These are phyloP conservation scores for Rossbeevera mucosa DNA, from an alignment of 768 basidiomycete genomes.

Conservation along the genomic window DNA sequence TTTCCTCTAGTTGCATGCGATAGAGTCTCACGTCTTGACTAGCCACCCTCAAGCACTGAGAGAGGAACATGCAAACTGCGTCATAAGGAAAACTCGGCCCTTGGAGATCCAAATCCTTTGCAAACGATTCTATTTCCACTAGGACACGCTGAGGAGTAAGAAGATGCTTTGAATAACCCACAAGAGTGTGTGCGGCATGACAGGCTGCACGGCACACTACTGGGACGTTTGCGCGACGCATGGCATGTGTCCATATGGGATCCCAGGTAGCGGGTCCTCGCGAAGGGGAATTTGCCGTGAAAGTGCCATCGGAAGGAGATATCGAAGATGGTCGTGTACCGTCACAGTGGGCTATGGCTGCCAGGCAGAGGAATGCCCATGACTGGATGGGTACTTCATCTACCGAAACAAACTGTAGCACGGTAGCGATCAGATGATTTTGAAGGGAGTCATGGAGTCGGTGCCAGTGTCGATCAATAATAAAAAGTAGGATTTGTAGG, in stretches of 20 bases:
- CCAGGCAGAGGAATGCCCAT: slow-evolving; percentile 81
- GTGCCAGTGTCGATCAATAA: slow-evolving; percentile 75
- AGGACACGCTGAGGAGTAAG: slow-evolving; percentile 57
- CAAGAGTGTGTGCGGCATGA: slow-evolving; percentile 57
- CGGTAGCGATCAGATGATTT: slow-evolving; percentile 47
- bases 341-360: slow-evolving; percentile 61
- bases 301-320: slow-evolving; percentile 1
- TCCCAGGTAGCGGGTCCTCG: slow-evolving; percentile 56
- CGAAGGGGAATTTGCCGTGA: neutral
- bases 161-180: slow-evolving; percentile 38
- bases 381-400: slow-evolving; percentile 68
- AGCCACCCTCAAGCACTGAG: slow-evolving; percentile 62
- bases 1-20: slow-evolving; percentile 82
- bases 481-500: slow-evolving; percentile 79
- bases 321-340: slow-evolving; percentile 6
- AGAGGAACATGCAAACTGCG: slow-evolving; percentile 82
- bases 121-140: slow-evolving; percentile 71
- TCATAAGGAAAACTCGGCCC: slow-evolving; percentile 86
- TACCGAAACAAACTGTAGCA: slow-evolving; percentile 57
- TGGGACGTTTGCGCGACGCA: slow-evolving; percentile 67
- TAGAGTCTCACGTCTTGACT: slow-evolving; percentile 80
- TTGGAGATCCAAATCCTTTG: slow-evolving; percentile 84
- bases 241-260: slow-evolving; percentile 75
- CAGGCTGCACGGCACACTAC: slow-evolving; percentile 76
- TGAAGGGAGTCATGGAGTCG: slow-evolving; percentile 57